These are phyloP conservation scores for Orbilia brochopaga DNA, from an alignment of 2,329 filamentous ascomycete genomes.

Conservation along the genomic window DNA sequence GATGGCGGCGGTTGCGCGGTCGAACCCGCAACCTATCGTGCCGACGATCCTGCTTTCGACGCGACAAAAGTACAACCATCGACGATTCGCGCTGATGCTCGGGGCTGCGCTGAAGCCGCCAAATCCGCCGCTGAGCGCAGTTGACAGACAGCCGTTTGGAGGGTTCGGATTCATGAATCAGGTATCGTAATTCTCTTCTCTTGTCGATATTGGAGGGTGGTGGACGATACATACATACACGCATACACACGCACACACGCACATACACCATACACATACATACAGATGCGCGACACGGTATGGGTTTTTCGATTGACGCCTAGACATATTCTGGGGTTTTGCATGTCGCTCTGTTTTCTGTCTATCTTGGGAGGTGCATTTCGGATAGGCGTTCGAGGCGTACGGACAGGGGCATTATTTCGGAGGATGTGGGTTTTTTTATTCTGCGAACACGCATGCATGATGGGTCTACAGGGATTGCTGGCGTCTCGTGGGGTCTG, in stretches of 20 bases:
- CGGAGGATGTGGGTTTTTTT: neutral
- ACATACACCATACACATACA: constrained; percentile 2
- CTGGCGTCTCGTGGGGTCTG: neutral
- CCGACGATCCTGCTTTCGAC: constrained; percentile 70
- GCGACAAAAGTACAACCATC: constrained; percentile 68
- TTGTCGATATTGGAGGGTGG: neutral
- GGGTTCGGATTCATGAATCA: constrained; percentile 39
- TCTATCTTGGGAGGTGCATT: neutral
- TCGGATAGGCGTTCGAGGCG: neutral
- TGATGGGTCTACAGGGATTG: neutral
- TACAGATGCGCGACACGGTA: too few relatives aligned
- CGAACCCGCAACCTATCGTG: constrained; percentile 78
- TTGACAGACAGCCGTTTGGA: constrained; percentile 33
- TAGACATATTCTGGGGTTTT: neutral
- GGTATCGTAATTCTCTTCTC: constrained; percentile 14
- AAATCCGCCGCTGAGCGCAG: constrained; percentile 40
- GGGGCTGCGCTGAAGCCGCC: constrained; percentile 67
- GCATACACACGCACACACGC: neutral
- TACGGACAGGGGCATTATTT: too few relatives aligned
- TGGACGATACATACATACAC: constrained; percentile 4
- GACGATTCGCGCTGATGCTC: constrained; percentile 70
- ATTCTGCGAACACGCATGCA: neutral
- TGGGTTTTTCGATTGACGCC: neutral
- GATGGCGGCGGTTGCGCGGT: constrained; percentile 78
- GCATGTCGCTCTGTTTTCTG: neutral